Percentiles rank a stretch among this genome's conserved stretches.
Conservation (phyloP, 345 rosid genomes). For the Cochlearia excelsa region DNA sequence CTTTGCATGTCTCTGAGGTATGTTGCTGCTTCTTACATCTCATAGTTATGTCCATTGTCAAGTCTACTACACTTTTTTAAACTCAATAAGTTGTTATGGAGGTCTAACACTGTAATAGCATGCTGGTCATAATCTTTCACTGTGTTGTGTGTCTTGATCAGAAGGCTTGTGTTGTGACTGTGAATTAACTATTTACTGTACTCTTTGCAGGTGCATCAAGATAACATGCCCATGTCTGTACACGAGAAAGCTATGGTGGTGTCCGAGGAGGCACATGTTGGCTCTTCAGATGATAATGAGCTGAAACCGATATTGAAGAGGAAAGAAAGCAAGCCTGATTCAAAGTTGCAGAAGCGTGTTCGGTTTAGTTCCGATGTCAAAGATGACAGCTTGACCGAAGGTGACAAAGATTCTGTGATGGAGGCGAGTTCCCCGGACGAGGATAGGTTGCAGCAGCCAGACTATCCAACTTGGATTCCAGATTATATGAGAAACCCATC, state of each 20-base stretch:
- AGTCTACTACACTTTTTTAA: too few relatives aligned
- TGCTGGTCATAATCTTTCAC: background rate
- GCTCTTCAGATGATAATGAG: conserved; percentile 41
- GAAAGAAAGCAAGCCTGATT: conserved; percentile 48
- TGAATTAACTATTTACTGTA: background rate
- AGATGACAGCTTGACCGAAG: conserved; percentile 33
- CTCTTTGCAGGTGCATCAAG: conserved; percentile 23
- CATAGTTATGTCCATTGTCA: background rate
- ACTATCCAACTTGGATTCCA: conserved; percentile 47
- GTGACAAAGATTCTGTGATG: conserved; percentile 36
- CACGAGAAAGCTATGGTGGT: conserved; percentile 21
- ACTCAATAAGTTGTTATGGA: too few relatives aligned
- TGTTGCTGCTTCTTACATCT: background rate
- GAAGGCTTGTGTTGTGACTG: background rate
- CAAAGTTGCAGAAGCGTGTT: conserved; percentile 67
- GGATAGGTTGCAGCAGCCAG: conserved; percentile 25
- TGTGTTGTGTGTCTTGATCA: background rate
- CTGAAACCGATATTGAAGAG: conserved; percentile 75
- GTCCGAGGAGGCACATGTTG: conserved; percentile 26
- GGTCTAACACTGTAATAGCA: background rate
- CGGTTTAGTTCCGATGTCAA: conserved; percentile 60
- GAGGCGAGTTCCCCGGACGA: conserved; percentile 29
- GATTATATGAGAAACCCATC: conserved; percentile 79
- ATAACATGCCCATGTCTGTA: background rate
- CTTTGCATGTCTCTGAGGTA: conserved; percentile 51